These are phyloP conservation scores for Nepenthes gracilis DNA, from an alignment of 148 eudicot genomes.

Conservation along the genomic window DNA sequence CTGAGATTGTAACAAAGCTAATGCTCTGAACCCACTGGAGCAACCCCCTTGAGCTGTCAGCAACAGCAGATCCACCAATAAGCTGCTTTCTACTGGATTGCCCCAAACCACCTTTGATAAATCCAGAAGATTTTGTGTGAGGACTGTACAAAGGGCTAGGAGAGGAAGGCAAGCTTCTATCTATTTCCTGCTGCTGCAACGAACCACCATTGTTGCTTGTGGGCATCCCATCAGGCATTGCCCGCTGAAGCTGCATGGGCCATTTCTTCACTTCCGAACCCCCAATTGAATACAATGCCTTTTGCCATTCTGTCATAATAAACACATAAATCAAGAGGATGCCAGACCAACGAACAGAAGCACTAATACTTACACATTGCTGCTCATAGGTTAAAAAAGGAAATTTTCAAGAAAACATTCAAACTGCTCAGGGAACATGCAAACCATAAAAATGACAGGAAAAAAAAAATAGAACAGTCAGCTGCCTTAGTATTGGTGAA, in stretches of 20 bases:
- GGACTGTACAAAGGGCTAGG: slow-evolving; percentile 68
- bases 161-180: slow-evolving; percentile 68
- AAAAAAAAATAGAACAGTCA: too few species aligned
- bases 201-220: slow-evolving; percentile 58
- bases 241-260: slow-evolving; percentile 85
- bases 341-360: slow-evolving; percentile 3
- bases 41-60: slow-evolving; percentile 73
- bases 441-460: too few species aligned
- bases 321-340: slow-evolving; percentile 1
- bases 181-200: slow-evolving; percentile 81
- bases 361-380: too few species aligned
- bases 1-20: slow-evolving; percentile 66
- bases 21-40: slow-evolving; percentile 91
- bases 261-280: slow-evolving; percentile 91
- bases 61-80: slow-evolving; percentile 49
- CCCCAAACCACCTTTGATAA: slow-evolving; percentile 73
- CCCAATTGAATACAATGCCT: slow-evolving; percentile 78
- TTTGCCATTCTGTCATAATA: slow-evolving; percentile 81
- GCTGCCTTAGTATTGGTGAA: too few species aligned
- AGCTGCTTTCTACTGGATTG: slow-evolving; percentile 71
- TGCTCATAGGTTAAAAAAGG: not conserved
- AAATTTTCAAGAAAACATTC: not conserved
- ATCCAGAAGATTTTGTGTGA: slow-evolving; percentile 61
- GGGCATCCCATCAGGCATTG: slow-evolving; percentile 63
- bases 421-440: too few species aligned